Evolutionary conservation across 1,284 basidiomycete genomes (phyloP), one percentile per base, ranked within the genome.

Genomic region (Puccinia triticina): DNA sequence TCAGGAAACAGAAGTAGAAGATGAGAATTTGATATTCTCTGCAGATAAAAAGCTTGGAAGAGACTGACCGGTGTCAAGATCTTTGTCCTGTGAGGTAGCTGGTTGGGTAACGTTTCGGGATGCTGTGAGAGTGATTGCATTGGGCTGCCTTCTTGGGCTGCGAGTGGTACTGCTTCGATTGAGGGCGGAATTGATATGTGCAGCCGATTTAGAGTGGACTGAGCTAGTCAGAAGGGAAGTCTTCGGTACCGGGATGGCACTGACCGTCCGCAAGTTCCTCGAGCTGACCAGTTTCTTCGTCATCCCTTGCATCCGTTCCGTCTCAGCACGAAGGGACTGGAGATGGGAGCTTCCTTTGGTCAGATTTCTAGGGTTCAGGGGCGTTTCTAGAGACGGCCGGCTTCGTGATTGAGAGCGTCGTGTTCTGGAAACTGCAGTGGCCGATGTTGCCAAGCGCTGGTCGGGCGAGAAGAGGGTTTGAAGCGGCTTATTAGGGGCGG

Each of bases 251-350:
- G 78, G 78, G 32, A 81, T 81, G 8, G 78, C 48, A 73, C 78
- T 81, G 11, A 72, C 53, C 10, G 67, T 50, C 50, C 78, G 67
- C 23, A 57, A 73, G 37, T 69, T 81, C 29, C 78, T 50, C 26
- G 67, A 73, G 78, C 78, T 81, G 37, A 81, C 78, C 16, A 81
- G n/a, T 64, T 81, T 81, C 40, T 81, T 67, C n/a, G 67, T 81
- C 78, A 81, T 81, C 11, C 78, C 78, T 73, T 81, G 78, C 78
- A 81, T 72, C n/a, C 78, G 67, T 57, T 81, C 64, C 5, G 78
- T 81, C 69, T 81, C 78, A 29, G 78, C 78, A 4, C 78, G 66
- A 50, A 81, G 43, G 32, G 69, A 81, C 34, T 72, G 69, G 3
- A 81, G 69, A 61, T 81, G 78, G 12, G 78, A 81, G 50, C 53